Evolutionary conservation across 2,329 filamentous ascomycete genomes (phyloP), one percentile per base, ranked within the genome.

Genomic region (Penicillium sp.): DNA sequence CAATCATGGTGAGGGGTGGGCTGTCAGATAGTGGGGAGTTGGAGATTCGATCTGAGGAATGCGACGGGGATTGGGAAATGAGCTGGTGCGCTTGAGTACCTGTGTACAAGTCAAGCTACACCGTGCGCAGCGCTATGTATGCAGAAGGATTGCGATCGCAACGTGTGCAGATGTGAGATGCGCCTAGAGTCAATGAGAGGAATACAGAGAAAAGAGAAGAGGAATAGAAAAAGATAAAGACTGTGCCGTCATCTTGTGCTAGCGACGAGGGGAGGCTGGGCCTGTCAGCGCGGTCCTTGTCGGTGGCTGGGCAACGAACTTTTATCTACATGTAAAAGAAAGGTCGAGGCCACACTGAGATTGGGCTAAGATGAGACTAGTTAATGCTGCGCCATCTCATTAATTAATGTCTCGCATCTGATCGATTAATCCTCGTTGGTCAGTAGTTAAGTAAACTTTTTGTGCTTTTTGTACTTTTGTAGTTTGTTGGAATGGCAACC

Each of bases 1-100:
- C 72, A 53, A 78, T 68, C 73, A 77, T 77, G 47, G 66, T 73
- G 68, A 15, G 54, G 45, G 27, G 44, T n/a, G 3, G 29, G 35
- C 42, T 18, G 38, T 13, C 38, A 40, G 28, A 47, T 9, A 28
- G 27, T 9, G 27, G 9, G 3, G 9, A 24, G 42, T 38, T 23
- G 41, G 31, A 39, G 52, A 29, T 50, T 33, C 52, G 55, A 54
- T 56, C 46, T 54, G 13, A 50, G 52, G 57, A 61, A 59, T 61
- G 58, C 33, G 33, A 37, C 20, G 32, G 33, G 33, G 33, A 37
- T 37, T 37, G 6, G 9, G 33, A 37, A 20, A 23, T 6, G 8
- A 37, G 33, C 33, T 20, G 41, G 6, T 37, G 47, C 38, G 35
- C 27, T 33, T 32, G 28, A 28, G 44, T 39, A 42, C 9, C 28